Percentiles rank a stretch among this genome's conserved stretches.
These are phyloP conservation scores for Xerocomus nothofagi DNA, from an alignment of 1,284 basidiomycete species.

Conservation along the genomic window DNA sequence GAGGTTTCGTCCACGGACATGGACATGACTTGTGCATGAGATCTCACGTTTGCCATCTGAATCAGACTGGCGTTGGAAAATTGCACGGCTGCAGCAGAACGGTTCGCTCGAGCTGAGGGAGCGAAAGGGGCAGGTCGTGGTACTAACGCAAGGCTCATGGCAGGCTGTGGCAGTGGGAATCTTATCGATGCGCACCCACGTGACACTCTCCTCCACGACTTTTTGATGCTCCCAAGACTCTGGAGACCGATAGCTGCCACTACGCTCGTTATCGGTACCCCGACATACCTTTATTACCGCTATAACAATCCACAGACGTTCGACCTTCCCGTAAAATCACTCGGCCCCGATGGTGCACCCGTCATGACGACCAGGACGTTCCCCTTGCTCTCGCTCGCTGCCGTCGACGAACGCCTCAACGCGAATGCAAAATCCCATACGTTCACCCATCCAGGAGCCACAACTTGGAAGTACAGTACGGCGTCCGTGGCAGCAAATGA, in stretches of 20 bases:
- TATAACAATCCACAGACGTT: slow-evolving; percentile 47
- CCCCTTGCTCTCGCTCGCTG: slow-evolving; percentile 55
- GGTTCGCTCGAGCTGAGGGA: background rate
- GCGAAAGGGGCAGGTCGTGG: slow-evolving; percentile 27
- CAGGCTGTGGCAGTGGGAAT: slow-evolving; percentile 25
- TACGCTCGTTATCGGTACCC: slow-evolving; percentile 41
- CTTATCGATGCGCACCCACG: slow-evolving; percentile 28
- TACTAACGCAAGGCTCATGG: slow-evolving; percentile 21
- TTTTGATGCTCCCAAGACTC: slow-evolving; percentile 56
- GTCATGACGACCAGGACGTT: slow-evolving; percentile 53
- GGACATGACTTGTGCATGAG: slow-evolving; percentile 2
- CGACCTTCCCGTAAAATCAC: slow-evolving; percentile 53
- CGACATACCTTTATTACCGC: slow-evolving; percentile 45
- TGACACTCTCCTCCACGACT: slow-evolving; percentile 11
- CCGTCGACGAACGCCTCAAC: slow-evolving; percentile 59
- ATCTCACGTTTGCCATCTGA: slow-evolving; percentile 19
- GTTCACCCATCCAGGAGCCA: slow-evolving; percentile 48
- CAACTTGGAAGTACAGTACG: slow-evolving; percentile 73
- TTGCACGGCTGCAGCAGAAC: background rate
- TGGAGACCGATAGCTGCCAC: slow-evolving; percentile 58
- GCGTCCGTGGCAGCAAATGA: slow-evolving; percentile 83
- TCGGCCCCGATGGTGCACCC: slow-evolving; percentile 58
- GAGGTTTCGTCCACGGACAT: slow-evolving; percentile 6
- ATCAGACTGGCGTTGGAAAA: background rate
- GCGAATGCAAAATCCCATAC: slow-evolving; percentile 52